A percentile compares a stretch with the other conserved stretches of the same genome.
Conservation (phyloP, 805 yeast species). For the Zygosaccharomyces lentus region DNA sequence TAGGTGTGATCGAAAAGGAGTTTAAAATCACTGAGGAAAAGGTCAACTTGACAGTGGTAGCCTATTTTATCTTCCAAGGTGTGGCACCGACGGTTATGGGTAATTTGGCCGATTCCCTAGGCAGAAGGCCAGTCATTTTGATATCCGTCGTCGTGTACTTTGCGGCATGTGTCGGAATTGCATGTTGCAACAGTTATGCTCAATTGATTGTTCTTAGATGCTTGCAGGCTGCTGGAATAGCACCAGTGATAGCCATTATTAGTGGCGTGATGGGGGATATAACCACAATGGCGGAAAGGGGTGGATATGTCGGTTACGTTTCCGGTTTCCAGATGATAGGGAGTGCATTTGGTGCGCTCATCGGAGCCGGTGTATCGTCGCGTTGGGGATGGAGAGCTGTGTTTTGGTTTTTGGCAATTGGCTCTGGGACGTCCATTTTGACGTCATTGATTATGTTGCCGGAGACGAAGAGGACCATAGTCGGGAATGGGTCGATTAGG, state of each 20-base stretch:
- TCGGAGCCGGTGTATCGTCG: slow-evolving; percentile 45
- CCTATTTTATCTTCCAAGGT: slow-evolving; percentile 74
- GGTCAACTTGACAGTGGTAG: slow-evolving; percentile 71
- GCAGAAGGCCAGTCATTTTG: slow-evolving; percentile 66
- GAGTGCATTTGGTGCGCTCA: slow-evolving; percentile 73
- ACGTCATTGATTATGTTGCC: slow-evolving; percentile 47
- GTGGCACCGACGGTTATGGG: slow-evolving; percentile 67
- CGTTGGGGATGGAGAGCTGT: slow-evolving; percentile 67
- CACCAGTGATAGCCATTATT: slow-evolving; percentile 68
- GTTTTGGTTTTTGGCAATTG: slow-evolving; percentile 68
- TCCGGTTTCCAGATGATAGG: slow-evolving; percentile 66
- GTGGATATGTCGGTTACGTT: slow-evolving; percentile 62
- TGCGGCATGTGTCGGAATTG: slow-evolving; percentile 62
- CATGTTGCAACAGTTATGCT: slow-evolving; percentile 53
- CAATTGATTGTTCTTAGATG: slow-evolving; percentile 61
- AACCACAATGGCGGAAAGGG: slow-evolving; percentile 61
- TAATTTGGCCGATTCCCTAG: slow-evolving; percentile 61
- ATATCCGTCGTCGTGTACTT: slow-evolving; percentile 51
- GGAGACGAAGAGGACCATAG: slow-evolving; percentile 68
- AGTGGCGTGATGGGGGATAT: slow-evolving; percentile 74
- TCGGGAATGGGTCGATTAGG: slow-evolving; percentile 65
- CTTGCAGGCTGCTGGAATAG: slow-evolving; percentile 72
- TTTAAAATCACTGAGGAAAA: slow-evolving; percentile 54
- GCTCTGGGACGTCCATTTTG: slow-evolving; percentile 46
- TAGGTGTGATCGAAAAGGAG: slow-evolving; percentile 50